Percentiles rank a stretch among this genome's conserved stretches.
These are phyloP conservation scores for Potentilla sterilis DNA, from an alignment of 306 rosid genomes.

Conservation along the genomic window DNA sequence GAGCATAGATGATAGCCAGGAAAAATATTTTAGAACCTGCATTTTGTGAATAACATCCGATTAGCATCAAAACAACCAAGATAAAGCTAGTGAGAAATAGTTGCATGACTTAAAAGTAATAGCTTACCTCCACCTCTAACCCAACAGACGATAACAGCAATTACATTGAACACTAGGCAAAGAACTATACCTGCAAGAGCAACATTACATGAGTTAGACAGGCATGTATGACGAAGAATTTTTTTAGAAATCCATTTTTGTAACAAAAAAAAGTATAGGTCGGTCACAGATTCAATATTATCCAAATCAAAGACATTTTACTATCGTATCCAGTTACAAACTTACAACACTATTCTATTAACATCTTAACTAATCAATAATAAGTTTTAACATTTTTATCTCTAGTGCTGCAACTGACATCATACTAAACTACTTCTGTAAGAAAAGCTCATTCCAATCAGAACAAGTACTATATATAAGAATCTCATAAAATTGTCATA, in stretches of 20 bases:
- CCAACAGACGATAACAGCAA: conserved; percentile 86
- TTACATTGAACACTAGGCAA: conserved; percentile 75
- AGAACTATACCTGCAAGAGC: conserved; percentile 76
- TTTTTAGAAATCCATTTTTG: neutral
- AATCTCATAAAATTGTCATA: neutral
- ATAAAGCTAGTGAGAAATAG: neutral
- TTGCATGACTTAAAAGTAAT: neutral
- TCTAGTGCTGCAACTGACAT: neutral
- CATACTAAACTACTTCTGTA: neutral
- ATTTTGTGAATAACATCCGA: conserved; percentile 32
- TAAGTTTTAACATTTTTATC: neutral
- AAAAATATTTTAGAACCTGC: conserved; percentile 90
- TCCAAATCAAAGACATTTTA: neutral
- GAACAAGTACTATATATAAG: neutral
- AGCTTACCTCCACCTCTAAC: conserved; percentile 88
- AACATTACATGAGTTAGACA: conserved; percentile 2
- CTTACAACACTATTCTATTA: neutral
- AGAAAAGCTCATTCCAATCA: neutral
- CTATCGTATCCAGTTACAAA: neutral
- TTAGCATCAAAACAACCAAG: conserved; percentile 20
- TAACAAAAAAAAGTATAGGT: neutral
- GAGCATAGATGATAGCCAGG: conserved; percentile 87
- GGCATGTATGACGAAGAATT: neutral
- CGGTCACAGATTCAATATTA: neutral
- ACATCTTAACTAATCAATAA: neutral